Evolutionary conservation across 148 eudicot species (phyloP).

Genomic region (Mesembryanthemum crystallinum): DNA sequence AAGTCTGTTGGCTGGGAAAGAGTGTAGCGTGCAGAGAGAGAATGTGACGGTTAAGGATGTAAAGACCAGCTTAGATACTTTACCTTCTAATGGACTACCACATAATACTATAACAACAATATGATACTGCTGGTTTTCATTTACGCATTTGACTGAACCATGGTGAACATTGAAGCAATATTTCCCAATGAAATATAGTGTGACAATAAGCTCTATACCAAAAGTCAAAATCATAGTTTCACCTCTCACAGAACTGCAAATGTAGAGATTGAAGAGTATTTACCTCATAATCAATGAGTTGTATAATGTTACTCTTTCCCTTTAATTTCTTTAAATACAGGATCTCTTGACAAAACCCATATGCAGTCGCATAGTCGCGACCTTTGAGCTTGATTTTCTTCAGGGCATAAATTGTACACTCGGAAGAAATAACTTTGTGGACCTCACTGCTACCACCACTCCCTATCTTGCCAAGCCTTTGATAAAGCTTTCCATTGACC

Average conservation of each 20-base stretch:
- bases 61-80: background rate
- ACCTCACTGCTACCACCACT: slow-evolving; percentile 99
- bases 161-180: background rate
- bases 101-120: background rate
- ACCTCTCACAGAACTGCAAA: background rate
- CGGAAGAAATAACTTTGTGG: slow-evolving; percentile 93
- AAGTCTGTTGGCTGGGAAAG: background rate
- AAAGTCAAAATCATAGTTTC: background rate
- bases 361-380: slow-evolving; percentile 91
- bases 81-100: background rate
- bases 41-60: background rate
- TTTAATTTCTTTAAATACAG: slow-evolving; percentile 71
- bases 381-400: slow-evolving; percentile 97
- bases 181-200: background rate
- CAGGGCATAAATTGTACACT: slow-evolving; percentile 85
- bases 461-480: slow-evolving; percentile 98
- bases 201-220: background rate
- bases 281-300: slow-evolving; percentile 97
- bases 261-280: background rate
- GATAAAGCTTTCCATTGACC: slow-evolving; percentile 93
- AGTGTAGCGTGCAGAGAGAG: background rate
- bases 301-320: slow-evolving; percentile 88
- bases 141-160: background rate
- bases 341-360: slow-evolving; percentile 97
- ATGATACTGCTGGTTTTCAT: background rate